Base-by-base conservation (phyloP, 768 basidiomycete genomes). In the Daedalea quercina region DNA sequence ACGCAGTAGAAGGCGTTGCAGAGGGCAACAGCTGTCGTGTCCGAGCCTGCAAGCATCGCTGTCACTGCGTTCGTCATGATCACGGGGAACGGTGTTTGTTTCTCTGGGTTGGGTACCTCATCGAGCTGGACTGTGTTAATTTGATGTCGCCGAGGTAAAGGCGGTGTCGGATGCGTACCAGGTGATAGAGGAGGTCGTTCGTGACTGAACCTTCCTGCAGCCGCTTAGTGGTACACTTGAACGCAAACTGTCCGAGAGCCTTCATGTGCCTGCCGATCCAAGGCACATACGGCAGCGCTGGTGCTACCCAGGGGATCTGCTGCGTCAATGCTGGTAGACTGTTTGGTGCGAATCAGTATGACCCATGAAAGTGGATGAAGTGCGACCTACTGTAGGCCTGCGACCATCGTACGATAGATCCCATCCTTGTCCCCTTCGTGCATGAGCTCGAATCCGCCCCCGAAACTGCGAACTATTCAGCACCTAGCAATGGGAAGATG, bases 141-240 rank as follows among this genome's bases (percentile, higher is more conserved):
- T 42, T 44, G 34, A 37, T 43, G 42, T 9, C 44, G 28, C 9
- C 11, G n/a, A n/a, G 28, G 17, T 2, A 42, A 34, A 24, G 43
- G 26, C 13, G 23, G 1, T 6, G 49, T 57, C 24, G 28, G 28
- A 31, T n/a, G n/a, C 28, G 28, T 49, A 78, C 77, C 54, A 79
- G 63, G 53, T 78, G 71, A 58, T 77, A 72, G 62, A 75, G 77
- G 60, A 76, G 55, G 43, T 67, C 66, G 48, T 63, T 62, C 20
- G 40, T 50, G 17, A 47, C 35, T 6, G 56, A 55, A n/a, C 64
- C 65, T 13, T 53, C 40, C 28, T 57, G 57, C 41, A 58, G 53
- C 20, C 65, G 55, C 44, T 55, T 48, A 3, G 42, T 44, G 25
- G 54, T 46, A n/a, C 58, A 58, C n/a, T 54, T 23, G 46, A 54